Evolutionary conservation across 2,329 filamentous ascomycete species (phyloP), one percentile per base, ranked within the genome.

Genomic region (Coniochaeta prunicola): DNA sequence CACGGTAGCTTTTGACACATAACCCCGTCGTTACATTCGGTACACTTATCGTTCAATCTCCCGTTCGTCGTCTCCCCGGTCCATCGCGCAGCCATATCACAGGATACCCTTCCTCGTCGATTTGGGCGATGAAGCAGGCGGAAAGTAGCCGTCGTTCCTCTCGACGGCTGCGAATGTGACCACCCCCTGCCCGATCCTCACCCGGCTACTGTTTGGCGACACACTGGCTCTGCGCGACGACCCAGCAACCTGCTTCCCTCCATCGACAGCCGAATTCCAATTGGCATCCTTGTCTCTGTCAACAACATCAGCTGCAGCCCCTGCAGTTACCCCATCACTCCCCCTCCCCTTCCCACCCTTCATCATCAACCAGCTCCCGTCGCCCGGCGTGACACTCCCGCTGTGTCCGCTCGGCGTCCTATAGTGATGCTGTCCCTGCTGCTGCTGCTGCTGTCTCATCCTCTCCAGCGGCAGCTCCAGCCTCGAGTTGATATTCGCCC

Each of bases 401-500:
- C 53, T 70, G 0, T 72, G 75, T 1, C 67, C 70, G 1, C 76
- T 78, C 0, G 73, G 70, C 12, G 76, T 74, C 45, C 78, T 71
- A 58, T 74, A 70, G 60, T 80, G 77, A 63, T 80, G 75, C 45
- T 64, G 59, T 30, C 68, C 66, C 19, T 71, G 61, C 10, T 55
- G 53, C 9, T 36, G 30, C 4, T 36, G 28, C 33, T 55, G 53
- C 53, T 36, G 28, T 21, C 30, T 33, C 53, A 70, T 65, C 26
- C 76, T 70, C 60, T 81, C 77, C 7, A 71, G 66, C 0, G 77
- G 78, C 15, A 82, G 67, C 61, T 81, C 78, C 8, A 81, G 71
- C 12, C 79, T 71, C 1, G 79, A 80, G 63, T 82, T 82, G 61
- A 82, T 80, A 50, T 75, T 77, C 19, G 76, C 77, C 80, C 80